Base-by-base conservation (phyloP, 1,284 basidiomycete species). In the Tranzscheliella williamsii region DNA sequence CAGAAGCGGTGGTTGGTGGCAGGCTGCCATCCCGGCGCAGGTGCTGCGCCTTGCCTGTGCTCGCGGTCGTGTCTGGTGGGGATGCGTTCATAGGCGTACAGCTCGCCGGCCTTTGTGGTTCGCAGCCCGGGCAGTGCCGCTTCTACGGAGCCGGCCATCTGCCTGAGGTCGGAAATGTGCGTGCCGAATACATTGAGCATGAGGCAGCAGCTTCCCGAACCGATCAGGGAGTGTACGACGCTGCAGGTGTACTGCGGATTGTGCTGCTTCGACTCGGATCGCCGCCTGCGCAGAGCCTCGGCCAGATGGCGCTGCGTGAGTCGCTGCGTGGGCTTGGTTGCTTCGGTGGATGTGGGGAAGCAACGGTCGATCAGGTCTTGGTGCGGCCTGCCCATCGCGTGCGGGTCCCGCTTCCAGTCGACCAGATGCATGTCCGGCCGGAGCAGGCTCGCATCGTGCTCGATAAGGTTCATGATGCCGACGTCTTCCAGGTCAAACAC, bases 171-270 rank as follows among this genome's bases (percentile, higher is more conserved):
- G 22, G 42, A 16, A 27, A 61, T 47, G 5, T 50, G 45, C 3
- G 51, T 51, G 4, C 51, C 57, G 35, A 61, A 61, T 22, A 61
- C 51, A 26, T 53, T 50, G 37, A 61, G 43, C 57, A 61, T 61
- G 26, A 61, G 17, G 35, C 47, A 54, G 39, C 57, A 61, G 51
- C 57, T 61, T 27, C 57, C 57, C 0, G 57, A 48, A 7, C 57
- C 57, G 16, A 53, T 53, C 21, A 61, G 24, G 16, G 42, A 42
- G 47, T 61, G 57, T 24, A 46, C 37, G 9, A 61, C 51, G 12
- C 42, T 55, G 20, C 40, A 50, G 34, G 39, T 61, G 36, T 61
- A 61, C 40, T 49, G 42, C 11, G 31, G 24, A 24, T 61, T 61
- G 24, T 5, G 35, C 30, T 47, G 42, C 9, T 35, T 37, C 18